phyloP scores from a whole-genome alignment of 768 basidiomycete genomes.

The Russula ochroleuca region DNA sequence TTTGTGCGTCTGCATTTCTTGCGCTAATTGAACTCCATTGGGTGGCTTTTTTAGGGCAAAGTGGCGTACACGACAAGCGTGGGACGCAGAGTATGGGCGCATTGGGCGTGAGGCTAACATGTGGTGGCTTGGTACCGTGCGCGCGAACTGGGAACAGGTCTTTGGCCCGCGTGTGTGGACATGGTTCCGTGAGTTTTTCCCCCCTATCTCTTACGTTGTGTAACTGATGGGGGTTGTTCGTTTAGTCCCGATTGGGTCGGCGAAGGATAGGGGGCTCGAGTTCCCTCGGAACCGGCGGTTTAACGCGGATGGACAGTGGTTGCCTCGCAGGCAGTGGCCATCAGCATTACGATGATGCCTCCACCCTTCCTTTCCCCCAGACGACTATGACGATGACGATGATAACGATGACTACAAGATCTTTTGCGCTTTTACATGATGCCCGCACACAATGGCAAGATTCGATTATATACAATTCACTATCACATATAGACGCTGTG shows the following conservation, averaged over 20 bases:
- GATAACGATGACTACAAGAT: not conserved
- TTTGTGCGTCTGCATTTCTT: not conserved
- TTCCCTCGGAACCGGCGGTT: conserved; percentile 73
- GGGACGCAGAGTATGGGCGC: conserved; percentile 81
- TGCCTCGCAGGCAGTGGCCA: conserved; percentile 68
- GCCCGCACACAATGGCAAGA: not conserved
- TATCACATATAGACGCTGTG: not conserved
- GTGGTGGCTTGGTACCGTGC: conserved; percentile 72
- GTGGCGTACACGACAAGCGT: conserved; percentile 43
- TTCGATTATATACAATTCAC: not conserved
- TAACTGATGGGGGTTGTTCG: not conserved
- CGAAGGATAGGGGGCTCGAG: conserved; percentile 52
- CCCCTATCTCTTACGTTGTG: not conserved
- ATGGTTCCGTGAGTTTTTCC: conserved; percentile 78
- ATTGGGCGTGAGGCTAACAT: conserved; percentile 73
- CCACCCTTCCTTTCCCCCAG: not conserved
- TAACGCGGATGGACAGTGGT: conserved; percentile 62
- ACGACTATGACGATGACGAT: not conserved
- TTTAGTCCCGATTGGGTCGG: conserved; percentile 49
- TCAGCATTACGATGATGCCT: conserved; percentile 47
- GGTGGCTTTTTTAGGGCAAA: conserved; percentile 43
- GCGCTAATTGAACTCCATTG: not conserved
- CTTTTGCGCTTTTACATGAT: not conserved
- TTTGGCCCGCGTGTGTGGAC: conserved; percentile 69
- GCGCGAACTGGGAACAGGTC: conserved; percentile 69